Base-by-base conservation (phyloP, 225 moss, liverwort and hornwort genomes). In the Marchantia paleacea region DNA sequence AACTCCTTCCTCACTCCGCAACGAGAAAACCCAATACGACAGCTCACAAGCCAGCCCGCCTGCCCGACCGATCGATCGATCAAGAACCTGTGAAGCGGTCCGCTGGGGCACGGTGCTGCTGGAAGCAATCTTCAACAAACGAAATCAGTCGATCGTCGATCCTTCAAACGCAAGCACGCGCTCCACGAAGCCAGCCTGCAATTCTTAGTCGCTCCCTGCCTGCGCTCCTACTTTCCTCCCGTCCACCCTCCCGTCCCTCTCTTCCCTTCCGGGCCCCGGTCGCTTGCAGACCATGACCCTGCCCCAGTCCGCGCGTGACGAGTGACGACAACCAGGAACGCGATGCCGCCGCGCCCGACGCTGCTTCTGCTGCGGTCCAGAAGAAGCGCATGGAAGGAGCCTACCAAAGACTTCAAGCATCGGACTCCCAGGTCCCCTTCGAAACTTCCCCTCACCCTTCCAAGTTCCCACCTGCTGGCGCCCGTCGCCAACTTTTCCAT, bases 231-330 rank as follows among this genome's bases (percentile, higher is more conserved):
- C 22, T 68, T 12, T 29, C 68, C 69, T 69, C 25, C 63, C 25
- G 10, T 19, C 5, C 61, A 25, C 11, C 63, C 5, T 48, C 19
- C 72, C n/a, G 22, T 12, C 50, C 48, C 10, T 24, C 18, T 20
- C 5, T 16, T 58, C n/a, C 26, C 65, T 24, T 65, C 24, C 54
- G 8, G n/a, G 28, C 24, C 74, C 18, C 7, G 28, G 74, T 54
- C 74, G 28, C 28, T 53, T 52, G 74, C 74, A 16, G 74, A 19
- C 74, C 74, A 54, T 55, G 55, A 74, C 55, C 54, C 25, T 22
- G 22, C 73, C 49, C 20, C 52, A 49, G 11, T 25, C 15, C 11
- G 18, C 24, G 18, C 20, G 10, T 5, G 20, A 11, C 39, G 1
- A 7, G 47, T 47, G 26, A 70, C 69, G 69, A 48, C 1, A 70